Conservation (phyloP, 208 protist species). For the Trypanosoma scelopori region DNA sequence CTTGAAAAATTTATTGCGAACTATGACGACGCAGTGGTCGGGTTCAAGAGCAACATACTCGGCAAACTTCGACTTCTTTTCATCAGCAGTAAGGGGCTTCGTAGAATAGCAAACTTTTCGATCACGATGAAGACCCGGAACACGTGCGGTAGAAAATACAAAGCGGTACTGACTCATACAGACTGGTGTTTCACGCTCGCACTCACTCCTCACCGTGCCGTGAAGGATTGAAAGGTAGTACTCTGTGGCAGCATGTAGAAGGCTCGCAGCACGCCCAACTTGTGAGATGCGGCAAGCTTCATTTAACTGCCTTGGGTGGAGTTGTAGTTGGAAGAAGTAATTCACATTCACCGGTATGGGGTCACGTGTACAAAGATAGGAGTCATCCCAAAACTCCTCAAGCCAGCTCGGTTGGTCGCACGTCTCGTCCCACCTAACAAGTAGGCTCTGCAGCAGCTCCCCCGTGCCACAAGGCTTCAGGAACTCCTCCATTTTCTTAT, state of each 20-base stretch:
- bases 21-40: conserved; percentile 41
- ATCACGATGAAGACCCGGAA: conserved; percentile 38
- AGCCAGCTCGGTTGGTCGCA: conserved; percentile 33
- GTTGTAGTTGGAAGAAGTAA: conserved; percentile 47
- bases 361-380: conserved; percentile 37
- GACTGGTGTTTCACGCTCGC: conserved; percentile 34
- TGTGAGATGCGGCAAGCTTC: conserved; percentile 21
- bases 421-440: conserved; percentile 25
- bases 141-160: conserved; percentile 39
- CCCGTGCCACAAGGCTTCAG: conserved; percentile 25
- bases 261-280: conserved; percentile 38
- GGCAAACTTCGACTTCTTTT: conserved; percentile 35
- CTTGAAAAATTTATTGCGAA: conserved; percentile 32
- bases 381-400: conserved; percentile 45
- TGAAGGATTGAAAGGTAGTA: conserved; percentile 34
- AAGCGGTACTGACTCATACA: conserved; percentile 47
- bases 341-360: conserved; percentile 52
- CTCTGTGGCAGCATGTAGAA: conserved; percentile 36
- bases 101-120: conserved; percentile 41
- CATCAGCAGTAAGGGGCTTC: conserved; percentile 26
- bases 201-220: conserved; percentile 31
- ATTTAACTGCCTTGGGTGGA: conserved; percentile 17
- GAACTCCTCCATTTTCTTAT: conserved; percentile 28
- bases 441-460: conserved; percentile 28
- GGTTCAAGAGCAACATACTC: conserved; percentile 34